Evolutionary conservation across 768 basidiomycete genomes (phyloP), one percentile per base, ranked within the genome.

Genomic region (Cantharellus cinnabarinus): DNA sequence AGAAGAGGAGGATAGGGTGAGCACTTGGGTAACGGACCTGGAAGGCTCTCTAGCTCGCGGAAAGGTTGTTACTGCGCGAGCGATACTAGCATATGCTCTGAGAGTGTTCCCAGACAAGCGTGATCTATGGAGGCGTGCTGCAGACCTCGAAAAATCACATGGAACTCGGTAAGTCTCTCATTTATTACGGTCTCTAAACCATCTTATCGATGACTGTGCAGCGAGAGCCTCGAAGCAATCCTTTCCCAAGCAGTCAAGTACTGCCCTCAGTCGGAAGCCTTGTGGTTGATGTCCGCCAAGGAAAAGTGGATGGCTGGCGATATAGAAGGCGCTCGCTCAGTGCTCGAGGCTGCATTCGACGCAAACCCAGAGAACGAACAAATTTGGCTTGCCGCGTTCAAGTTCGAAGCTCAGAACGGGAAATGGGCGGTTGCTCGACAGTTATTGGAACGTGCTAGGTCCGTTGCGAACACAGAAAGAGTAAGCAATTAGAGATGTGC

Each of bases 231-330:
- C 38, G 82, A 91, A 66, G 82, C 81, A 0, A 79, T 97, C 2
- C 78, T 97, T 50, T 75, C 74, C 51, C 79, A 83, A 40, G 91
- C 94, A 0, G 89, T 93, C 35, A 76, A 84, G 58, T 82, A 90
- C 67, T 94, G 90, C 65, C 95, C 94, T 0, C 89, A 91, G 64
- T 93, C 91, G 1, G 94, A 98, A 69, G 86, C 90, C 0, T 74
- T 99, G 3, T 98, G 95, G 95, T 77, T 98, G 40, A 98, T 98
- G 91, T 79, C 83, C 56, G 95, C 94, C 2, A 99, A 99, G 71
- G 94, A 98, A 73, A 88, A 89, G 68, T 99, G 94, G 94, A 67
- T 89, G 14, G 73, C 76, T 5, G 88, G 87, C 4, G 88, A 98
- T 66, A 88, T 98, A 10, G 79, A 83, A 2, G 85, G 82, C n/a